These are phyloP conservation scores for Begonia fuchsioides DNA, from an alignment of 306 rosid species.

Conservation along the genomic window DNA sequence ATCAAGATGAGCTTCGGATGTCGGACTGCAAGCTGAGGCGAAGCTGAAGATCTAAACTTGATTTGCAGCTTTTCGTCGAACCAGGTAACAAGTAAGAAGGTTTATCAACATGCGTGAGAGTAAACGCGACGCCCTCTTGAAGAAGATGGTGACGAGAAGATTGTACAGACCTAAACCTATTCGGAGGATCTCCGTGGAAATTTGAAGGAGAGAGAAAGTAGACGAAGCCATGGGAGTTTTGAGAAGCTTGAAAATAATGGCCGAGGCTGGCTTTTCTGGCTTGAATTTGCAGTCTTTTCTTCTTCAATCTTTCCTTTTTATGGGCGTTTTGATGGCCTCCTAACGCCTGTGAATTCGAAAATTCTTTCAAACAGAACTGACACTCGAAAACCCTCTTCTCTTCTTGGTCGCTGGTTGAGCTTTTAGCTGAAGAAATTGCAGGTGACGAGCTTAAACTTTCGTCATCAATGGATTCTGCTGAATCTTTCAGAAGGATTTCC, in stretches of 20 bases:
- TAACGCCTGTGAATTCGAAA: slow-evolving; percentile 79
- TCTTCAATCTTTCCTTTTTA: slow-evolving; percentile 89
- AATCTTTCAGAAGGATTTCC: slow-evolving; percentile 16
- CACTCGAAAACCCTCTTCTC: slow-evolving; percentile 45
- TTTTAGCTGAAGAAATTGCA: slow-evolving; percentile 26
- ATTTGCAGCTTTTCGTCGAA: background rate
- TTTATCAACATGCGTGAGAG: background rate
- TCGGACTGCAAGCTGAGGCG: background rate
- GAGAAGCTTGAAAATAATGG: slow-evolving; percentile 14
- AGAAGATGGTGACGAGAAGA: background rate
- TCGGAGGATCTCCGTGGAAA: background rate
- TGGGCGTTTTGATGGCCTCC: slow-evolving; percentile 98
- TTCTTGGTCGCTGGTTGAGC: slow-evolving; percentile 1
- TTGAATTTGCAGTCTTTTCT: slow-evolving; percentile 69
- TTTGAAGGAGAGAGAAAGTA: background rate
- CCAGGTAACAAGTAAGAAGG: background rate
- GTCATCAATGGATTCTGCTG: slow-evolving; percentile 32
- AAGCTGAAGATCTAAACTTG: background rate
- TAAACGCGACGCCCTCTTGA: background rate
- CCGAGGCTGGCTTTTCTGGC: slow-evolving; percentile 53
- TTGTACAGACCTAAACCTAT: background rate
- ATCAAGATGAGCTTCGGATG: no score
- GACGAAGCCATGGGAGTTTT: background rate
- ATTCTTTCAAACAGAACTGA: slow-evolving; percentile 70
- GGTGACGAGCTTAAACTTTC: slow-evolving; percentile 69